Evolutionary conservation across 2,329 filamentous ascomycete genomes (phyloP).

Genomic region (Claviceps maximensis): DNA sequence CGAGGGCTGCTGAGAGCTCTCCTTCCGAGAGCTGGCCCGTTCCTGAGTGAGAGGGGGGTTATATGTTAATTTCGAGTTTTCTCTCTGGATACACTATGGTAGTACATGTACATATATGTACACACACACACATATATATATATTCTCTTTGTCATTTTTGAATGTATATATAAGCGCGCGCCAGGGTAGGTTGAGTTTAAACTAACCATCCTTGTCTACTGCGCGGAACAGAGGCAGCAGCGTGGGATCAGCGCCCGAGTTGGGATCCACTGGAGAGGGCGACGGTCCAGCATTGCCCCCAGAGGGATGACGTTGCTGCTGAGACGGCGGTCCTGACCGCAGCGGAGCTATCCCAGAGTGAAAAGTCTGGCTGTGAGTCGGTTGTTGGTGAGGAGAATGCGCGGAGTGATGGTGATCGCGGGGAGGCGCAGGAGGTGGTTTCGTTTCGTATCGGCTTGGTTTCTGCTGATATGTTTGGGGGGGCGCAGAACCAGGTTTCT

Average conservation of each 20-base stretch:
- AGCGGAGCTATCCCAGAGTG: not conserved
- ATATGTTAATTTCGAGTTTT: not conserved
- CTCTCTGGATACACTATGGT: not conserved
- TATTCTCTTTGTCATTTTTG: not conserved
- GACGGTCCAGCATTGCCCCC: conserved; percentile 48
- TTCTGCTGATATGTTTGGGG: conserved; percentile 6
- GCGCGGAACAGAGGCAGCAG: conserved; percentile 78
- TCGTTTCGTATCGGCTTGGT: conserved; percentile 33
- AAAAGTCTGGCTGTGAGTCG: conserved; percentile 1
- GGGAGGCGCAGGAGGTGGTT: conserved; percentile 25
- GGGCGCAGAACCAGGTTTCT: conserved; percentile 24
- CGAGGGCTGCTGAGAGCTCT: conserved; percentile 78
- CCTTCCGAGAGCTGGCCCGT: conserved; percentile 73
- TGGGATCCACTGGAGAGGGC: conserved; percentile 44
- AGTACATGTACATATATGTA: no score
- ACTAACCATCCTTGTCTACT: conserved; percentile 70
- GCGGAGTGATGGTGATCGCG: conserved; percentile 5
- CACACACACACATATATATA: no score
- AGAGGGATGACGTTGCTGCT: conserved; percentile 25
- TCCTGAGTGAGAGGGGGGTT: conserved; percentile 33
- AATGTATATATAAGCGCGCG: not conserved
- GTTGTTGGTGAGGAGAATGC: conserved; percentile 3
- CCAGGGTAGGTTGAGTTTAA: not conserved
- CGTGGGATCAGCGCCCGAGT: conserved; percentile 49
- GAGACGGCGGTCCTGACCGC: conserved; percentile 21